Percentiles rank a stretch among this genome's conserved stretches.
Evolutionary conservation across 805 yeast species (phyloP).

Genomic region (Candida ascalaphidarum): DNA sequence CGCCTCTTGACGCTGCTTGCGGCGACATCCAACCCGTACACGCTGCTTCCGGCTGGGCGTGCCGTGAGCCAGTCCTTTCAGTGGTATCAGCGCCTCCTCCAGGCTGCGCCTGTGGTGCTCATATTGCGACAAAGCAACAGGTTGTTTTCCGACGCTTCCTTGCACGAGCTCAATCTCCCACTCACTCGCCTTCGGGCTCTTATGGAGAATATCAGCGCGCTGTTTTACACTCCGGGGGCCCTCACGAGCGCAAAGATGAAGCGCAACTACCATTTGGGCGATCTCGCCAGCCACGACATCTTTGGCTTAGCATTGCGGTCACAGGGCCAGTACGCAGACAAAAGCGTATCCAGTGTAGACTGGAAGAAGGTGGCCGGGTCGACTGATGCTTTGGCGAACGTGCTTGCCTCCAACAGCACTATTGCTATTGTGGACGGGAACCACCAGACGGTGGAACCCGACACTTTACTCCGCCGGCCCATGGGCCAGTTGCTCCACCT

Average conservation of each 20-base stretch:
- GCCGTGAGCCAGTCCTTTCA: slow-evolving; percentile 11
- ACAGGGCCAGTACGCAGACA: slow-evolving; percentile 7
- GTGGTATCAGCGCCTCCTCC: slow-evolving; percentile 21
- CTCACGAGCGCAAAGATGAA: slow-evolving; percentile 1
- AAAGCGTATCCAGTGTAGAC: slow-evolving; percentile 2
- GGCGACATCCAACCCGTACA: slow-evolving; percentile 15
- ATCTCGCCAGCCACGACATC: slow-evolving; percentile 18
- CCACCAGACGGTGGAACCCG: background rate
- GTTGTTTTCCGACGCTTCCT: slow-evolving; percentile 17
- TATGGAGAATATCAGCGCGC: slow-evolving; percentile 1
- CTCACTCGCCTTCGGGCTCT: slow-evolving; percentile 3
- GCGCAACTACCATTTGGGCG: slow-evolving; percentile 25
- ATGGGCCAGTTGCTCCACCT: background rate
- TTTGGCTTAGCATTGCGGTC: slow-evolving; percentile 17
- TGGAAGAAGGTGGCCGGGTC: slow-evolving; percentile 2
- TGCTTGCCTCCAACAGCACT: background rate
- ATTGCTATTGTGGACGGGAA: background rate
- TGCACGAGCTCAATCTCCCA: slow-evolving; percentile 14
- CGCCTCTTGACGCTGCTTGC: slow-evolving; percentile 16
- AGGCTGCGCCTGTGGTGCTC: slow-evolving; percentile 20
- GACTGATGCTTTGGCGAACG: background rate
- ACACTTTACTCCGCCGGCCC: slow-evolving; percentile 1
- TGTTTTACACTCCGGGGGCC: slow-evolving; percentile 1
- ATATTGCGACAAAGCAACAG: slow-evolving; percentile 18
- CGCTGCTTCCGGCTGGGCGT: slow-evolving; percentile 4